Evolutionary conservation across 768 basidiomycete species (phyloP).

Genomic region (Trametes villosa): DNA sequence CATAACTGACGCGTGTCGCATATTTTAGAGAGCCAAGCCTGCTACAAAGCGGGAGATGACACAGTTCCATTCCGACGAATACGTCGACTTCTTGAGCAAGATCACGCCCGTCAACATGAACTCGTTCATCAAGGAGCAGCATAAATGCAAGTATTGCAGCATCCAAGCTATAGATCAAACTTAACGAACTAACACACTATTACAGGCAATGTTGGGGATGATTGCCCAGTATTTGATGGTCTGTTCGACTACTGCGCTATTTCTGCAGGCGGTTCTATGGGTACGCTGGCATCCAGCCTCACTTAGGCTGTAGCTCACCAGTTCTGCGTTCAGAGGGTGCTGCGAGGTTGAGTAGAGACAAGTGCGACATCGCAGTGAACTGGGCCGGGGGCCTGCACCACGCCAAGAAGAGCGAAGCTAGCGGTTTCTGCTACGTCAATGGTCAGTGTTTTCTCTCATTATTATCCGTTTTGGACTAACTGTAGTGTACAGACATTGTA

Average conservation of each 20-base stretch:
- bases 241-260: constrained; percentile 99
- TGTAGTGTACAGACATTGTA: constrained; percentile 80
- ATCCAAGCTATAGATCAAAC: background rate
- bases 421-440: constrained; percentile 99
- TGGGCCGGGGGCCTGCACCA: constrained; percentile 99
- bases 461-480: background rate
- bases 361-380: constrained; percentile 98
- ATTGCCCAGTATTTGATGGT: constrained; percentile 98
- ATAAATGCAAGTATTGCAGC: constrained; percentile 71
- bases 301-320: constrained; percentile 6
- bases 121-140: constrained; percentile 90
- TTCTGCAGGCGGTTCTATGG: constrained; percentile 99
- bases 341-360: constrained; percentile 90
- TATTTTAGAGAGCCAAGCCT: constrained; percentile 99
- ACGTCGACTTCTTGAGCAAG: constrained; percentile 93
- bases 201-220: constrained; percentile 95
- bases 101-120: constrained; percentile 97
- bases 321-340: constrained; percentile 79
- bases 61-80: constrained; percentile 99
- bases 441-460: constrained; percentile 53
- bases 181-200: background rate
- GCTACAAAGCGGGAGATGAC: constrained; percentile 99
- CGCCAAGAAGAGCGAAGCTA: constrained; percentile 98
- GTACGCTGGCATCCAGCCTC: constrained; percentile 49
- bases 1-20: too few species aligned